Evolutionary conservation across 257 asterid genomes (phyloP).

Genomic region (Vinca minor): DNA sequence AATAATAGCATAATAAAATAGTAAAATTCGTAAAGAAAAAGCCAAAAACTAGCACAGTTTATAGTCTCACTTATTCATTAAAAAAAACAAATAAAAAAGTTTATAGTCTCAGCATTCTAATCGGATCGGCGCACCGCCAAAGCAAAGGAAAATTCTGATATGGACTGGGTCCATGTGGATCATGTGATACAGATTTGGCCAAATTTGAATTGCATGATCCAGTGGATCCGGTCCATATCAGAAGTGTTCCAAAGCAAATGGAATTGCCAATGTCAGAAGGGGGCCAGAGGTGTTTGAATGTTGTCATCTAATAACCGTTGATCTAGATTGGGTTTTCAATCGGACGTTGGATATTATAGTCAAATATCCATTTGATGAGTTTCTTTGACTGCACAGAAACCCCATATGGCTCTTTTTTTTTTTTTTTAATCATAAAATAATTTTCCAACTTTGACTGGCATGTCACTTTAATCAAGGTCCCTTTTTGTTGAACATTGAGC

Average conservation of each 20-base stretch:
- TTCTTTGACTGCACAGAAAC: constrained; percentile 29
- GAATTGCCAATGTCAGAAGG: constrained; percentile 2
- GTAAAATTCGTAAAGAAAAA: no score
- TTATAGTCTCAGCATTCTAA: no score
- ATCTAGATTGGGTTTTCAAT: constrained; percentile 6
- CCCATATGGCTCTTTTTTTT: not conserved
- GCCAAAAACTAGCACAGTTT: no score
- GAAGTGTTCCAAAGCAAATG: not conserved
- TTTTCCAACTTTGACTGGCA: constrained; percentile 45
- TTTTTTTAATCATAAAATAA: not conserved
- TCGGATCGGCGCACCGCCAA: no score
- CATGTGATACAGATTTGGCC: no score
- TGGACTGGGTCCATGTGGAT: no score
- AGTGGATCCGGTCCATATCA: no score
- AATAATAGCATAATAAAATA: no score
- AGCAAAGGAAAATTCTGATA: no score
- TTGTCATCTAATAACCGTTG: not conserved
- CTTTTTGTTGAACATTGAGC: constrained; percentile 45
- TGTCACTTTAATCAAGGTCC: constrained; percentile 50
- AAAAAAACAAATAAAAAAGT: no score
- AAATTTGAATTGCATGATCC: no score
- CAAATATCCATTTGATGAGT: constrained; percentile 26
- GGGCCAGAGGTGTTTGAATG: constrained; percentile 5
- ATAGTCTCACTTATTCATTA: no score
- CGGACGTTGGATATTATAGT: constrained; percentile 21